These are phyloP conservation scores for Rhynchosporium graminicola DNA, from an alignment of 2,329 filamentous ascomycete genomes.

Conservation along the genomic window DNA sequence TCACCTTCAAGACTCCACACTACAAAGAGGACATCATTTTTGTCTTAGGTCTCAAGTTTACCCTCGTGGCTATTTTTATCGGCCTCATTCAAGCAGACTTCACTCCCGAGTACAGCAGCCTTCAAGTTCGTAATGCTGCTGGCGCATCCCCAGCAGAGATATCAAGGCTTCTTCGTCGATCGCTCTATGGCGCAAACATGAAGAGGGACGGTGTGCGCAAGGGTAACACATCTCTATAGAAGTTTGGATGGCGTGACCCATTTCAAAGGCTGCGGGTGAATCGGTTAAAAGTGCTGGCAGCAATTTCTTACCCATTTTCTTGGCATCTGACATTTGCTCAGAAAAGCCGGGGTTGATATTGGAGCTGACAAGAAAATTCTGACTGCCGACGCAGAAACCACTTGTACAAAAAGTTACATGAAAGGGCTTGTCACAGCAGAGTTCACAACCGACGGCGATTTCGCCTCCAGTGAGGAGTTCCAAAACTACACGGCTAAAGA, in stretches of 20 bases:
- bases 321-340: neutral
- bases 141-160: constrained; percentile 19
- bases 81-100: constrained; percentile 13
- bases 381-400: constrained; percentile 43
- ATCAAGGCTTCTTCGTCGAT: constrained; percentile 24
- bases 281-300: neutral
- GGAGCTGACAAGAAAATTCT: constrained; percentile 31
- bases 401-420: constrained; percentile 53
- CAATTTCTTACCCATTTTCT: neutral
- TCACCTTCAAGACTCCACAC: neutral
- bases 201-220: constrained; percentile 32
- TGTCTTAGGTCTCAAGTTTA: neutral
- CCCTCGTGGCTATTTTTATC: constrained; percentile 8
- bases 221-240: constrained; percentile 42
- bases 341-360: constrained; percentile 10
- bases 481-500: constrained; percentile 41
- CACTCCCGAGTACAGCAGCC: constrained; percentile 10
- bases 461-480: constrained; percentile 44
- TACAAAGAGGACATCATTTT: neutral
- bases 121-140: constrained; percentile 35
- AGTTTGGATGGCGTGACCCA: constrained; percentile 46
- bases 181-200: constrained; percentile 15
- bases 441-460: constrained; percentile 45
- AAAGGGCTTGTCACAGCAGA: constrained; percentile 48
- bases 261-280: constrained; percentile 39